A percentile compares a stretch with the other conserved stretches of the same genome.
phyloP scores from a whole-genome alignment of 2,329 filamentous ascomycete species.

The Aciculosporium take region DNA sequence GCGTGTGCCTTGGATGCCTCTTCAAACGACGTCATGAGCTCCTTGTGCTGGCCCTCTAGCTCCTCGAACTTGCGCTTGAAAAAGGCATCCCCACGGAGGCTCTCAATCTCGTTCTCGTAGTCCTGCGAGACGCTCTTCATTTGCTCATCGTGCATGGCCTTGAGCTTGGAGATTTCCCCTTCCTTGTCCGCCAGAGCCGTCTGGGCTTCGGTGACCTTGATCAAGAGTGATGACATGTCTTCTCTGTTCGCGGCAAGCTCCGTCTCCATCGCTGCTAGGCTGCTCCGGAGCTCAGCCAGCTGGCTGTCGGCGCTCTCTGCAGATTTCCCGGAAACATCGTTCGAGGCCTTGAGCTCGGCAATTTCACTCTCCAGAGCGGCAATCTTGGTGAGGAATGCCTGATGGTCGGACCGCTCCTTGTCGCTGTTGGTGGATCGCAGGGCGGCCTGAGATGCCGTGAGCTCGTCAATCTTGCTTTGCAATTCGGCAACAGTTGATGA shows the following conservation, averaged over 20 bases:
- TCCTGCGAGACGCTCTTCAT: constrained; percentile 45
- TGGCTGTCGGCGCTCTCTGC: constrained; percentile 25
- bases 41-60: constrained; percentile 41
- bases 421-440: constrained; percentile 31
- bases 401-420: constrained; percentile 29
- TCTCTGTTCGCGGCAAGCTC: constrained; percentile 32
- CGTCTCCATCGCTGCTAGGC: constrained; percentile 27
- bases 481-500: constrained; percentile 33
- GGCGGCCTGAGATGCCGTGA: constrained; percentile 31
- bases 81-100: constrained; percentile 46
- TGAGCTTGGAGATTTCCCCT: constrained; percentile 33
- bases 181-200: constrained; percentile 34
- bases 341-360: constrained; percentile 33
- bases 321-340: constrained; percentile 33
- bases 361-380: constrained; percentile 38
- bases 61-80: constrained; percentile 51
- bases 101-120: constrained; percentile 51
- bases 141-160: constrained; percentile 42
- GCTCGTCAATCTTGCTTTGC: constrained; percentile 40
- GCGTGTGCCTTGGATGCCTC: constrained; percentile 25
- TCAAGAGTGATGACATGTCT: constrained; percentile 28
- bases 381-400: constrained; percentile 31
- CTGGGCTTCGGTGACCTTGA: constrained; percentile 33
- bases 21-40: constrained; percentile 25
- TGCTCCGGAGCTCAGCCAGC: constrained; percentile 24